These are phyloP conservation scores for Striga hermonthica DNA, from an alignment of 305 asterid species.

Conservation along the genomic window DNA sequence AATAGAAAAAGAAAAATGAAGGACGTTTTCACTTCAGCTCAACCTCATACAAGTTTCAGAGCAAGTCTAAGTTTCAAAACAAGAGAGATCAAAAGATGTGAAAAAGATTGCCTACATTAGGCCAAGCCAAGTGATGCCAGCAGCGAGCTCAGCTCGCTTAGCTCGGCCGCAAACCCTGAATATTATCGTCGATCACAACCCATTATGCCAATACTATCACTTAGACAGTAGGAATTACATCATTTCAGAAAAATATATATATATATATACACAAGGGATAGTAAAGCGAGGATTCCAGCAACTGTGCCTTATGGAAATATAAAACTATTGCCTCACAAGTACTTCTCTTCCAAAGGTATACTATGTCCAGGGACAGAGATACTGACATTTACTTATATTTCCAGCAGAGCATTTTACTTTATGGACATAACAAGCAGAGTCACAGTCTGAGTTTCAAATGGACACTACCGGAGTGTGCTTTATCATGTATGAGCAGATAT, in stretches of 20 bases:
- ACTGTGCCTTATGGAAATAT: neutral
- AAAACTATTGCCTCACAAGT: neutral
- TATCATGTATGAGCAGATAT: neutral
- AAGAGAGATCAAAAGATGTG: neutral
- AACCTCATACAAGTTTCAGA: neutral
- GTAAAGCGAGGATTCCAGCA: conserved; percentile 5
- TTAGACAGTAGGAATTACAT: neutral
- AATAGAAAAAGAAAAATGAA: neutral
- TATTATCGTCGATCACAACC: neutral
- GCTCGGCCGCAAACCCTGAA: neutral
- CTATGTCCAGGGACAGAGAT: neutral
- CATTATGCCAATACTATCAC: conserved; percentile 1
- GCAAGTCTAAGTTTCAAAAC: neutral
- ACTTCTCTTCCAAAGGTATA: conserved; percentile 11
- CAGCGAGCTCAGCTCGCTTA: neutral
- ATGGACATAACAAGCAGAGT: neutral
- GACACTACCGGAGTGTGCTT: conserved; percentile 4
- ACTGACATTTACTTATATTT: neutral
- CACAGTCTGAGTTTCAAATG: neutral
- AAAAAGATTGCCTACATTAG: neutral
- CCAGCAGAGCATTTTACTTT: neutral
- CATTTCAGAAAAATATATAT: neutral
- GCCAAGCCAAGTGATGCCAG: conserved; percentile 4
- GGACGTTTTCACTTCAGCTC: neutral
- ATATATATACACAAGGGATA: neutral